Conservation (phyloP, 2,329 filamentous ascomycete genomes). For the Talaromyces sp. region DNA sequence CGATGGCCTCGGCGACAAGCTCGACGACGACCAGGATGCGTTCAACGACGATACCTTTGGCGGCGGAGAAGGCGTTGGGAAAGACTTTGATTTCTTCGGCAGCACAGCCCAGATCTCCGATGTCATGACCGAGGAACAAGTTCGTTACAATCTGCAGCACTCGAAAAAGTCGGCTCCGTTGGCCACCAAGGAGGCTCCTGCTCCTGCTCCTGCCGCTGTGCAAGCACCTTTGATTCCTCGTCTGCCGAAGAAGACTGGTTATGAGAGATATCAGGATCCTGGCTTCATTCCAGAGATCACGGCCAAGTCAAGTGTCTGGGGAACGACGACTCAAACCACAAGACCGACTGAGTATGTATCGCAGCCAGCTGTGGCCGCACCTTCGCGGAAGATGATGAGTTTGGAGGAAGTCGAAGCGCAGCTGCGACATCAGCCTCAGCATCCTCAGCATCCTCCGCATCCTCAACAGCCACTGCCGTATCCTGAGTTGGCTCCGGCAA, state of each 20-base stretch:
- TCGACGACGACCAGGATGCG: slow-evolving; percentile 86
- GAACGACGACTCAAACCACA: slow-evolving; percentile 52
- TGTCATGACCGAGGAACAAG: slow-evolving; percentile 85
- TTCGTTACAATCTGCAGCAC: slow-evolving; percentile 72
- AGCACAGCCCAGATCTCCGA: slow-evolving; percentile 80
- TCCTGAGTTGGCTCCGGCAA: slow-evolving; percentile 28
- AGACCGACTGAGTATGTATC: slow-evolving; percentile 19
- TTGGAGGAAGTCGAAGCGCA: slow-evolving; percentile 94
- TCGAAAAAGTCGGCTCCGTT: slow-evolving; percentile 50
- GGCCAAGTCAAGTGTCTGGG: slow-evolving; percentile 91
- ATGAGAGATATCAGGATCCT: slow-evolving; percentile 83
- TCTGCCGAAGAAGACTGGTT: slow-evolving; percentile 70
- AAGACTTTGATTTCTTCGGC: slow-evolving; percentile 96
- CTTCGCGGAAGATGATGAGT: slow-evolving; percentile 78
- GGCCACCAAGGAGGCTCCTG: slow-evolving; percentile 28
- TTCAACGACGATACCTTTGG: slow-evolving; percentile 97
- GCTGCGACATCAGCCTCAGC: slow-evolving; percentile 62
- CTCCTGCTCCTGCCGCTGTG: slow-evolving; percentile 29
- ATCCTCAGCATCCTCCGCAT: slow-evolving; percentile 16
- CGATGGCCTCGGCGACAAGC: slow-evolving; percentile 83
- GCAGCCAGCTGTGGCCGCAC: slow-evolving; percentile 22
- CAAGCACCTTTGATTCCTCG: slow-evolving; percentile 32
- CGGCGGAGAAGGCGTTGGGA: slow-evolving; percentile 56
- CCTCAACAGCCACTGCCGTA: slow-evolving; percentile 20
- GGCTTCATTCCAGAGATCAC: slow-evolving; percentile 85